Base-by-base conservation (phyloP, 2,329 filamentous ascomycete genomes). In the Alternaria arbusti region DNA sequence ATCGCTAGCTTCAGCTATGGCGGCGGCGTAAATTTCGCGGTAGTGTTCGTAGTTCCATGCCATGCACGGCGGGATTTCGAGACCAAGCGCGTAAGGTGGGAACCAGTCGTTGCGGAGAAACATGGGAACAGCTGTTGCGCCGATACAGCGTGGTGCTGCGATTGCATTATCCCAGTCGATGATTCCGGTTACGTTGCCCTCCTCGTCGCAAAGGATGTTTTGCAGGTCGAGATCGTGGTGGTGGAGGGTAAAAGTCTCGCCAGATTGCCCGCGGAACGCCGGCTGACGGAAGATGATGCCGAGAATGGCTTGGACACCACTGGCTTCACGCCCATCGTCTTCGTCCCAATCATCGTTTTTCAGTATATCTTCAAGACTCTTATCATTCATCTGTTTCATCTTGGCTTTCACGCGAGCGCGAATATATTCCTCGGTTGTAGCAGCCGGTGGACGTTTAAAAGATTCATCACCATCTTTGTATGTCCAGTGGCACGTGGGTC, bases 191-290 rank as follows among this genome's bases (percentile, higher is more conserved):
- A 72, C 57, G 15, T 68, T 52, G 15, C 69, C 69, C 1, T 30
- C 36, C 6, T 57, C 50, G 45, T 70, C 63, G 26, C 64, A 59
- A 5, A 74, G 55, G 28, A 74, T 70, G 59, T 76, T 76, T 17
- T 74, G 68, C 8, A 65, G 52, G 28, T 72, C 61, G 6, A 76
- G 66, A 46, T 75, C 72, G 3, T 61, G 26, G 49, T 74, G 71
- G 0, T 43, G 55, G 2, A 74, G 61, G 0, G 65, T 52, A 30
- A 76, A 76, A 1, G 68, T 64, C 22, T 73, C 69, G 0, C 59
- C 22, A 12, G 45, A 12, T 17, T 15, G 57, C 23, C 17, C 25
- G 7, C 55, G 28, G 47, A 60, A 61, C 13, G 40, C 52, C n/a
- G 52, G 23, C 26, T 17, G 8, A 22, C 40, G 20, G 11, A 57